Percentiles rank a stretch among this genome's conserved stretches.
Evolutionary conservation across 345 rosid genomes (phyloP).

Genomic region (Salix purpurea): DNA sequence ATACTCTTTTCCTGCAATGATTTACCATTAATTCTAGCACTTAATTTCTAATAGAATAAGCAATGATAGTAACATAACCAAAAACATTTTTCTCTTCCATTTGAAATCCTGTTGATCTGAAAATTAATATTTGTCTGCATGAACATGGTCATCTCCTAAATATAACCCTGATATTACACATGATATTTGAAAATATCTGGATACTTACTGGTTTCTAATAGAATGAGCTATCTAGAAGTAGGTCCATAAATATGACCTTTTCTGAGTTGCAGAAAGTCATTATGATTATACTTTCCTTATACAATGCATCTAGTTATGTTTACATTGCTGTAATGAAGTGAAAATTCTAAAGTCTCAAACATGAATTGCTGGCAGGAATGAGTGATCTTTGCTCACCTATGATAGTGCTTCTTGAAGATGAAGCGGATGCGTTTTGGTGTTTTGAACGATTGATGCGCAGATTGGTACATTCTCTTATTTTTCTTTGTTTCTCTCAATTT

Average conservation of each 20-base stretch:
- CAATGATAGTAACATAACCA: neutral
- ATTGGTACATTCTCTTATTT: conserved; percentile 52
- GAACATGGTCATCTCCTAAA: neutral
- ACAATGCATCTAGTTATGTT: neutral
- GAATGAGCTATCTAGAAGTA: neutral
- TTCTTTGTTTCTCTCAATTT: neutral
- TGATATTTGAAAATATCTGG: neutral
- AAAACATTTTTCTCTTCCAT: neutral
- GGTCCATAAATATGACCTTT: neutral
- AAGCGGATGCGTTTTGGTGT: conserved; percentile 99
- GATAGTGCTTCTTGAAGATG: conserved; percentile 89
- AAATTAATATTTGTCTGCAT: neutral
- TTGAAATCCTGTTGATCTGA: neutral
- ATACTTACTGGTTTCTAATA: neutral
- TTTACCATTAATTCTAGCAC: neutral
- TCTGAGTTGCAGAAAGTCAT: neutral
- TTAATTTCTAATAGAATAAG: neutral
- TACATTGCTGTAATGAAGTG: neutral
- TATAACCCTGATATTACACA: neutral
- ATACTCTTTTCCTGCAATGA: neutral
- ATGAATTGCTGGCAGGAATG: conserved; percentile 56
- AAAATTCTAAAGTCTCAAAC: neutral
- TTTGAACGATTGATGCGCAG: conserved; percentile 95
- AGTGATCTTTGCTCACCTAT: conserved; percentile 99
- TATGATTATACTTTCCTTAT: neutral